Evolutionary conservation across 495 filamentous ascomycete species (phyloP), one percentile per base, ranked within the genome.

Genomic region (Eremomyces bilateralis): DNA sequence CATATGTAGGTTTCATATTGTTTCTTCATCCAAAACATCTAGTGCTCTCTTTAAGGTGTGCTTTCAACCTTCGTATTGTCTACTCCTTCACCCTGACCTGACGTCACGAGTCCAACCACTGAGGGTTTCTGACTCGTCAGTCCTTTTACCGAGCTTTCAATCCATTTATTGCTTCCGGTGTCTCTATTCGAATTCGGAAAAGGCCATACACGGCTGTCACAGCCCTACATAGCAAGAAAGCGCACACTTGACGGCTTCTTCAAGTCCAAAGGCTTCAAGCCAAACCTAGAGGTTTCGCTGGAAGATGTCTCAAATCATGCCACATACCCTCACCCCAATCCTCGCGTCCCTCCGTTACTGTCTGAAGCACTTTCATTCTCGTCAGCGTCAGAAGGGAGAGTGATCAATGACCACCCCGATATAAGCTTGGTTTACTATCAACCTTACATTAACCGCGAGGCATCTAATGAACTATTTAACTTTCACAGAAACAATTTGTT

Each of bases 381-480:
- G 11, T 62, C 61, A 18, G 48, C 55, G 15, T 42, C 49, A 13
- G 52, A 54, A 31, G 53, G 50, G 4, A 50, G 42, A 13, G 27
- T 31, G 3, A 69, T 77, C 39, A 64, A 64, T 45, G 61, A 77
- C 44, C 65, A 72, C 41, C 61, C 65, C 0, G 58, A 78, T 42
- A 62, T 80, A 0, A 68, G 78, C 46, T 51, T 80, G 0, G 53
- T 80, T 15, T 72, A 73, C 45, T 80, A 69, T 51, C 59, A 72
- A 37, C 76, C 74, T 0, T 79, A 69, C 37, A 58, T 80, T 13
- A 59, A 64, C 0, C 46, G 56, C 5, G 35, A 52, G 4, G 54
- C 66, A 11, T 53, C 63, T 4, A 58, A 53, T 11, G 54, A 70
- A 34, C 58, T 80, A 0, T 83, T 79, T 54, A 46, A 69, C 10